These are phyloP conservation scores for Xylaria flabelliformis DNA, from an alignment of 495 filamentous ascomycete genomes.

Conservation along the genomic window DNA sequence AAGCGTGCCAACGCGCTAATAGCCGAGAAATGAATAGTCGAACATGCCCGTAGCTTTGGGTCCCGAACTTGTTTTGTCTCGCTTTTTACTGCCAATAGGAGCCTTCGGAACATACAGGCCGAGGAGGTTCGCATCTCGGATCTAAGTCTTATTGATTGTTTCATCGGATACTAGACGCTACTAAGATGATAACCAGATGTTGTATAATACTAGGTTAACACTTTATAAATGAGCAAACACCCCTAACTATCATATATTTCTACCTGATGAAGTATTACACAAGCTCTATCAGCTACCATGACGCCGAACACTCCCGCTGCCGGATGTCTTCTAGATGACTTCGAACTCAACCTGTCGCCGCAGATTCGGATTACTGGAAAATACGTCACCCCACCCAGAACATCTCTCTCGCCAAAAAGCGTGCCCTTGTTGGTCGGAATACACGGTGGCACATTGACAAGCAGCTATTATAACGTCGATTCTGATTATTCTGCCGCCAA, in stretches of 20 bases:
- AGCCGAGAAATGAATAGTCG: no score
- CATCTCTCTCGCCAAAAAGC: neutral
- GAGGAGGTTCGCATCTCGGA: no score
- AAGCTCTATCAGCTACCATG: neutral
- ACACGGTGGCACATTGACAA: slow-evolving; percentile 1
- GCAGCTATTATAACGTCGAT: neutral
- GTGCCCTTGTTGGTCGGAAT: neutral
- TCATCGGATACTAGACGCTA: no score
- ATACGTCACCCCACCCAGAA: neutral
- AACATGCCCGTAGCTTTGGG: no score
- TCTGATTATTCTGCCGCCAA: neutral
- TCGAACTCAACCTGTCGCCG: neutral
- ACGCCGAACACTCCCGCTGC: no score
- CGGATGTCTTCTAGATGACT: neutral
- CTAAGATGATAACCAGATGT: neutral
- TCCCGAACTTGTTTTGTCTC: no score
- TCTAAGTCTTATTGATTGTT: no score
- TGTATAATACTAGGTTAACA: neutral
- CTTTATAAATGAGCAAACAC: neutral
- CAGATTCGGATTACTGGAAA: neutral
- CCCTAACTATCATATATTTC: neutral
- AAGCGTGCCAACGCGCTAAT: no score
- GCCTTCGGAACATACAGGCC: no score
- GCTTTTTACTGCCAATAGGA: no score
- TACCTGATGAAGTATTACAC: neutral